Evolutionary conservation across 257 asterid species (phyloP), one percentile per base, ranked within the genome.

Genomic region (Marsdenia floribunda): DNA sequence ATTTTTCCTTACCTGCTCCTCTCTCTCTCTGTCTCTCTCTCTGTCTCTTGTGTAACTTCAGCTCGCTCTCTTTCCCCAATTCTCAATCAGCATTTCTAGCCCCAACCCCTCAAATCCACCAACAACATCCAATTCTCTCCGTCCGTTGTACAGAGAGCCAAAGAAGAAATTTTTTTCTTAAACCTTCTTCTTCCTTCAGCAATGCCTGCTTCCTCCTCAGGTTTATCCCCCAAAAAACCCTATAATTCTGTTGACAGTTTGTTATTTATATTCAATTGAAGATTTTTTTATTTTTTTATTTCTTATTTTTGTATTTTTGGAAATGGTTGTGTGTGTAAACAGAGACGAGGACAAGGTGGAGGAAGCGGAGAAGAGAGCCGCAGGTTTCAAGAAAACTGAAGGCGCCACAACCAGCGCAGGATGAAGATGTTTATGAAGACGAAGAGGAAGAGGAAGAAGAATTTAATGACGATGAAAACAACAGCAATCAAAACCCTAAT

Each of bases 201-300:
- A 90, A 93, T 91, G 98, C 98, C 97, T 82, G 97, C 94, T 89
- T 91, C 96, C 79, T 87, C 97, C 79, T 85, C 96, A 86, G 97
- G 97, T 86, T 69, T 29, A 26, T 57, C 47, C 65, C 54, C 60
- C 49, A 11, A 18, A 11, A 54, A 35, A 44, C 18, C 69, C 68
- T 61, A 68, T 24, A 37, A 29, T 78, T 50, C 10, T 50, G 57
- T n/a, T 71, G 7, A 29, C 11, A 6, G 61, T 40, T 68, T 14
- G 49, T 44, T 29, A 26, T 70, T 59, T 72, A 44, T 61, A 15
- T 47, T 58, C 50, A 63, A 66, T 68, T 57, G 54, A 54, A 60
- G 50, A 18, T 15, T 52, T 53, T 53, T 14, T 53, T 14, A 19
- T 49, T 49, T 49, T 73, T 76, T 75, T 72, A 12, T 49, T 8